phyloP scores from a whole-genome alignment of 2,329 filamentous ascomycete genomes.

The Ascosphaera acerosa region DNA sequence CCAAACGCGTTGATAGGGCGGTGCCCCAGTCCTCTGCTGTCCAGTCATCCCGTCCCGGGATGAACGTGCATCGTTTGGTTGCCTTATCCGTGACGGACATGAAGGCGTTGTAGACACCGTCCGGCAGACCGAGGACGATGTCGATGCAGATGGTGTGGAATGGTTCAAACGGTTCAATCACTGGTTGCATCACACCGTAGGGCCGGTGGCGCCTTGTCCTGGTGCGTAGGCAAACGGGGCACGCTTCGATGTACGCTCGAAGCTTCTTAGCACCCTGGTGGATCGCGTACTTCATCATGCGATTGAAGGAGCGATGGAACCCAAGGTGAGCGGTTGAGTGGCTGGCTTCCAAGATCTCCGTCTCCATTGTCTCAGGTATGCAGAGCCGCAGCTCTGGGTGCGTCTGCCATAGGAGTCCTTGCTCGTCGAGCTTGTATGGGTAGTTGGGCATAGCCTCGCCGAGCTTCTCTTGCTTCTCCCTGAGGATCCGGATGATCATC shows the following conservation, averaged over 20 bases:
- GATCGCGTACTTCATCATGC: neutral
- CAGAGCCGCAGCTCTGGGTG: neutral
- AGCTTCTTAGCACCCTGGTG: neutral
- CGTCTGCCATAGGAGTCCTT: neutral
- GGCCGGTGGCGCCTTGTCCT: neutral
- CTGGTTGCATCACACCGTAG: neutral
- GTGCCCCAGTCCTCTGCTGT: constrained; percentile 1
- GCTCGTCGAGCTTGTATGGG: neutral
- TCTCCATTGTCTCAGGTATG: neutral
- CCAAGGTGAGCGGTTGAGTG: neutral
- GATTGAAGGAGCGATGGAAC: neutral
- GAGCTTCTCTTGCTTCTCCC: too few species aligned
- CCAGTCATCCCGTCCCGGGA: neutral
- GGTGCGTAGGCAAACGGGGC: constrained; percentile 2
- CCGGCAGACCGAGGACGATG: constrained; percentile 1
- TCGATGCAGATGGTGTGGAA: constrained; percentile 1
- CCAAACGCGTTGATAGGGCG: neutral
- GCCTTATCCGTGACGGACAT: neutral
- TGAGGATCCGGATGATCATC: too few species aligned
- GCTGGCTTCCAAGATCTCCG: neutral
- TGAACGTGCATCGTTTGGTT: neutral
- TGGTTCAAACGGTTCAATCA: neutral
- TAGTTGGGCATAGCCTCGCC: too few species aligned
- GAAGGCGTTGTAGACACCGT: neutral
- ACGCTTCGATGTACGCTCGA: constrained; percentile 5